phyloP scores from a whole-genome alignment of 257 asterid species.

The Capsicum chinense region DNA sequence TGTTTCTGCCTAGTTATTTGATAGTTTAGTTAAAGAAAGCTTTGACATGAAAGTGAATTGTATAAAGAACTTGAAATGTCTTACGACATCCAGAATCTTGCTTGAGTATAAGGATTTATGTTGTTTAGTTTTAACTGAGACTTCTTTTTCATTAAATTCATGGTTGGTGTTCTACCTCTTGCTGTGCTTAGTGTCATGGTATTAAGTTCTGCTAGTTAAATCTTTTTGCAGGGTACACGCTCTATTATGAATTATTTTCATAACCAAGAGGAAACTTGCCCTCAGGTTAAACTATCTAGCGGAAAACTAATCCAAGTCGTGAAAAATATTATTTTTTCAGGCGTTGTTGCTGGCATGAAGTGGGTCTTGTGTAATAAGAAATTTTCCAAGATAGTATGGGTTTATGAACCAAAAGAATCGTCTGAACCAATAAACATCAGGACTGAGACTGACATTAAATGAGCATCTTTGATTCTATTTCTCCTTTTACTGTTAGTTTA shows the following conservation, averaged over 20 bases:
- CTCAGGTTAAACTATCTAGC: slow-evolving; percentile 43
- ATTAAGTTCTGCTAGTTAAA: slow-evolving; percentile 31
- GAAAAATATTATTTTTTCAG: too few relatives aligned
- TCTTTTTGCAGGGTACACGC: slow-evolving; percentile 78
- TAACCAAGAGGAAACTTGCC: slow-evolving; percentile 46
- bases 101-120: slow-evolving; percentile 5
- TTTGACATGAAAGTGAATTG: not conserved
- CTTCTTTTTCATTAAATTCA: slow-evolving; percentile 21
- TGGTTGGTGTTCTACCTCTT: slow-evolving; percentile 8
- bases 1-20: slow-evolving; percentile 20
- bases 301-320: slow-evolving; percentile 40
- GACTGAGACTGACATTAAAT: too few relatives aligned
- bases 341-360: too few relatives aligned
- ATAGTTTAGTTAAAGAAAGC: not conserved
- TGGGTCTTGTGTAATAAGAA: too few relatives aligned
- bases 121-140: slow-evolving; percentile 7
- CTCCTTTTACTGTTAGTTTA: slow-evolving; percentile 10
- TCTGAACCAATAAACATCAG: too few relatives aligned
- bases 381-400: too few relatives aligned
- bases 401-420: too few relatives aligned
- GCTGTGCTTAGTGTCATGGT: slow-evolving; percentile 28
- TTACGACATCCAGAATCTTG: not conserved
- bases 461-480: too few relatives aligned
- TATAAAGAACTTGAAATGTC: not conserved
- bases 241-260: slow-evolving; percentile 79